phyloP scores from a whole-genome alignment of 1,284 basidiomycete species.

The Golubevia sp. region DNA sequence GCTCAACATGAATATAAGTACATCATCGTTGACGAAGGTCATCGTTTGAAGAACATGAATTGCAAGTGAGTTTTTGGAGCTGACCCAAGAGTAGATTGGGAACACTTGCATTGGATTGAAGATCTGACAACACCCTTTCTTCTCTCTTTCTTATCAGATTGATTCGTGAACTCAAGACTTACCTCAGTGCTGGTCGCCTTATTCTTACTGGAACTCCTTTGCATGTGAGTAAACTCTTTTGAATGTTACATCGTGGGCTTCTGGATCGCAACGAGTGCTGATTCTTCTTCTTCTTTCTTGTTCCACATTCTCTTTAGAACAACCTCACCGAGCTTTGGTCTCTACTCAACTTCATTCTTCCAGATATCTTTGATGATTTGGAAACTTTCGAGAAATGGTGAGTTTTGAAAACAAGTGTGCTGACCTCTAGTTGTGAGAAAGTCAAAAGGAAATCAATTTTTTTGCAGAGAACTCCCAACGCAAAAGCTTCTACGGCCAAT shows the following conservation, averaged over 20 bases:
- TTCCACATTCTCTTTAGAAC: constrained; percentile 68
- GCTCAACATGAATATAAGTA: constrained; percentile 68
- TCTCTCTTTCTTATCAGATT: constrained; percentile 62
- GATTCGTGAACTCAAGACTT: constrained; percentile 87
- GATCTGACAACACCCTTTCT: no score
- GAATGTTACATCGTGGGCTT: no score
- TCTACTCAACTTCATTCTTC: constrained; percentile 77
- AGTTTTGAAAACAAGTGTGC: no score
- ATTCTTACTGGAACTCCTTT: constrained; percentile 91
- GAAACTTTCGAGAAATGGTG: constrained; percentile 86
- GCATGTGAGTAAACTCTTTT: constrained; percentile 63
- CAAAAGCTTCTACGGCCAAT: no score
- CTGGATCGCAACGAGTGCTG: no score
- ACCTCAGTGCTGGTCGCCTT: constrained; percentile 81
- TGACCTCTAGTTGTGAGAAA: no score
- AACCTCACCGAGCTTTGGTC: constrained; percentile 93
- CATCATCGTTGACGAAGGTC: constrained; percentile 94
- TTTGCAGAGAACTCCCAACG: no score
- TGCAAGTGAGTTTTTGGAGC: constrained; percentile 71
- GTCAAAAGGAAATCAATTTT: no score
- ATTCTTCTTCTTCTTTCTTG: not conserved
- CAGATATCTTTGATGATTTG: constrained; percentile 80
- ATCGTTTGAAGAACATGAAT: constrained; percentile 89
- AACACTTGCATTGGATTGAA: no score
- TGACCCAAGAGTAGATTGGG: no score